phyloP scores from a whole-genome alignment of 768 basidiomycete genomes.

The Naganishia vaughanmartiniae region DNA sequence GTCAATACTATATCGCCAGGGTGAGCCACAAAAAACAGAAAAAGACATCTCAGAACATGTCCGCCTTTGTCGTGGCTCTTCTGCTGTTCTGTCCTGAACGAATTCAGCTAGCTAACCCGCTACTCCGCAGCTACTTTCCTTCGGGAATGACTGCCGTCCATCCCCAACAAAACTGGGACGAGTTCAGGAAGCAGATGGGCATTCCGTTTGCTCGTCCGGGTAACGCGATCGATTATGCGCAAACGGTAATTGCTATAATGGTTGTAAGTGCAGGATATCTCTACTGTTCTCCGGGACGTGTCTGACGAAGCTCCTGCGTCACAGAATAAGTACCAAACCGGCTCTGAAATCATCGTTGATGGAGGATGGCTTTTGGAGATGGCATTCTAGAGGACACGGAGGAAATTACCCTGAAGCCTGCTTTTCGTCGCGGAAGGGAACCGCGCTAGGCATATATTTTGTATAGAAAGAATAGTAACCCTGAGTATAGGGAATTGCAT shows the following conservation, averaged over 20 bases:
- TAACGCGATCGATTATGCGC: slow-evolving; percentile 45
- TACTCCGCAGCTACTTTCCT: slow-evolving; percentile 42
- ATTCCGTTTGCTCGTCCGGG: slow-evolving; percentile 48
- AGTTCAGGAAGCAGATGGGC: slow-evolving; percentile 37
- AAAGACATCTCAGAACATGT: too few species aligned
- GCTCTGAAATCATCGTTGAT: slow-evolving; percentile 45
- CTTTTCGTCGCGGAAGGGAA: too few species aligned
- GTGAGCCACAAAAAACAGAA: too few species aligned
- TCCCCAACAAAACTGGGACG: slow-evolving; percentile 24
- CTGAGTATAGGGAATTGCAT: background rate
- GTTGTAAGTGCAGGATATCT: slow-evolving; percentile 33
- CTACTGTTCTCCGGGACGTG: background rate
- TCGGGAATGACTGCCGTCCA: slow-evolving; percentile 39
- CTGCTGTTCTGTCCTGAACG: background rate
- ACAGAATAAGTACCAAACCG: slow-evolving; percentile 48
- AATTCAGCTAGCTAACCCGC: slow-evolving; percentile 28
- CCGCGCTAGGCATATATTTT: background rate
- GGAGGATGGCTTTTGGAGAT: slow-evolving; percentile 46
- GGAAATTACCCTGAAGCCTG: background rate
- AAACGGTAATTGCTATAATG: slow-evolving; percentile 39
- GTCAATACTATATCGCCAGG: slow-evolving; percentile 36
- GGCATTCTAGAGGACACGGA: slow-evolving; percentile 6
- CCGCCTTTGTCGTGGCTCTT: background rate
- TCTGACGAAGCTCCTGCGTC: background rate
- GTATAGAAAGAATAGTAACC: background rate